Conservation (phyloP, 306 rosid genomes). For the Herpetospermum pedunculosum region DNA sequence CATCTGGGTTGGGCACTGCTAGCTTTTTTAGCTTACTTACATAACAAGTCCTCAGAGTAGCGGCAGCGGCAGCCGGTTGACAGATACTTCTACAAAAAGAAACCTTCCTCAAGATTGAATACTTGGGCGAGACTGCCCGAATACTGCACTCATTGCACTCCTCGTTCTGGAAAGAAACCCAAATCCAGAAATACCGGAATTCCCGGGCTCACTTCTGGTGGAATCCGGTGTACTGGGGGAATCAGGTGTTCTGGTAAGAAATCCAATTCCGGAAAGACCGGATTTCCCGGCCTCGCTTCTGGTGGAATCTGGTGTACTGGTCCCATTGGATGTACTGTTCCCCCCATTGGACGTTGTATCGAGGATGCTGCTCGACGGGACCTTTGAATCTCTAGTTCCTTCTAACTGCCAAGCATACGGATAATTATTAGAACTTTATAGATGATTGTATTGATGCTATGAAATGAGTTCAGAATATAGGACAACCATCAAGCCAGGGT, state of each 20-base stretch:
- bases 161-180: constrained; percentile 43
- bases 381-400: constrained; percentile 26
- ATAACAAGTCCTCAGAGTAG: neutral
- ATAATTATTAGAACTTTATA: neutral
- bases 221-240: constrained; percentile 15
- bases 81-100: neutral
- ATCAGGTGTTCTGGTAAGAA: constrained; percentile 55
- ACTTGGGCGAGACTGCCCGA: constrained; percentile 37
- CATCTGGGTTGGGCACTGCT: constrained; percentile 31
- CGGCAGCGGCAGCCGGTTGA: neutral
- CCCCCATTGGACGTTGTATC: constrained; percentile 8
- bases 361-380: neutral
- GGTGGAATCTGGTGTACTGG: constrained; percentile 14
- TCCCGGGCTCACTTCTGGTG: constrained; percentile 25
- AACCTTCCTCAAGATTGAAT: neutral
- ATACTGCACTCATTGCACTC: constrained; percentile 49
- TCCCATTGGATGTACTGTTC: constrained; percentile 7
- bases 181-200: constrained; percentile 46
- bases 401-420: constrained; percentile 25
- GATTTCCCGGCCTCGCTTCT: constrained; percentile 33
- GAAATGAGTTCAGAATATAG: neutral
- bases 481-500: constrained; percentile 7
- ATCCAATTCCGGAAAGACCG: constrained; percentile 38
- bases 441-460: neutral
- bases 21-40: constrained; percentile 9